Percentiles rank a stretch among this genome's conserved stretches.
Conservation (phyloP, 2,329 filamentous ascomycete genomes). For the Hirsutella rhossiliensis region DNA sequence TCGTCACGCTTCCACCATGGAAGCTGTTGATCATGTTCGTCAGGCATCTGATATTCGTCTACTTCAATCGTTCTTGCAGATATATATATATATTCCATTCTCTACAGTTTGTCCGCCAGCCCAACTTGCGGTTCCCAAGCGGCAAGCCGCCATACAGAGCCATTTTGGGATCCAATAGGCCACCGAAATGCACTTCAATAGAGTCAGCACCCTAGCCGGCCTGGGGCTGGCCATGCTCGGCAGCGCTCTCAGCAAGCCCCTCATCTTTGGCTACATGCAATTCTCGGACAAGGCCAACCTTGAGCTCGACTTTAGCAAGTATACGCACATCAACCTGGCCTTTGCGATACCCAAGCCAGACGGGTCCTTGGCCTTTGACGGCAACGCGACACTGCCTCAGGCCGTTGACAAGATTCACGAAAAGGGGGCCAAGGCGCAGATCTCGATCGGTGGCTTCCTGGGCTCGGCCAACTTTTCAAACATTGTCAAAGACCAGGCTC, state of each 20-base stretch:
- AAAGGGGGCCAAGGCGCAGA: constrained; percentile 3
- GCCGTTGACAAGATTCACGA: constrained; percentile 1
- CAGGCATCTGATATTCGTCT: no score
- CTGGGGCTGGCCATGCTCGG: not conserved
- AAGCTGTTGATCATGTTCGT: no score
- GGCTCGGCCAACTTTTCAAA: constrained; percentile 3
- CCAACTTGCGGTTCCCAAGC: no score
- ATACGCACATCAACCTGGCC: constrained; percentile 6
- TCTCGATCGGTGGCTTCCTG: constrained; percentile 4
- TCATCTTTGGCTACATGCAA: constrained; percentile 3
- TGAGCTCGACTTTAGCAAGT: constrained; percentile 3
- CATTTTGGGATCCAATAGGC: no score
- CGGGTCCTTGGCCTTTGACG: constrained; percentile 1
- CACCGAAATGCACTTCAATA: no score
- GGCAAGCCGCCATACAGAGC: no score
- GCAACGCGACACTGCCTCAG: not conserved
- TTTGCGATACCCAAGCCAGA: constrained; percentile 4
- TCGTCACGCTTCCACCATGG: no score
- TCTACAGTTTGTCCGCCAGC: no score
- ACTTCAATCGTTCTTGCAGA: no score
- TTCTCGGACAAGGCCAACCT: constrained; percentile 1
- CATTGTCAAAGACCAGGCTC: not conserved
- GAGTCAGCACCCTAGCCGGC: not conserved
- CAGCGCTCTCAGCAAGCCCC: not conserved
- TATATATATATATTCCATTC: no score